Conservation (phyloP, 257 asterid species). For the Paraleonurus japonicus region DNA sequence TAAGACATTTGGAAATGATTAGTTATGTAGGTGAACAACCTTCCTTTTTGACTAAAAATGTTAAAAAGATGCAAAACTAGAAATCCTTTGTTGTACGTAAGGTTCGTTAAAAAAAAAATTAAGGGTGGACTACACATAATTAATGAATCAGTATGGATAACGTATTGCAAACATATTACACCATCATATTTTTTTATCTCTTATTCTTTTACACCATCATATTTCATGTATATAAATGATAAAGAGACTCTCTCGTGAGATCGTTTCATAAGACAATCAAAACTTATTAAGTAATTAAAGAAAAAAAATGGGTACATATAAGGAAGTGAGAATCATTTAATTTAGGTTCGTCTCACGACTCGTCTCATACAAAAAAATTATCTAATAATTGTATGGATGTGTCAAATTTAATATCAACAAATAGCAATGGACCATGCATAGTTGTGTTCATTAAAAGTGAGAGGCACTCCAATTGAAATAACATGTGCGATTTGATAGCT, state of each 20-base stretch:
- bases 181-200: not conserved
- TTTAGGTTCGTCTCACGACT: too few relatives aligned
- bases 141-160: not conserved
- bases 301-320: too few relatives aligned
- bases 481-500: not conserved
- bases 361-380: too few relatives aligned
- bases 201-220: not conserved
- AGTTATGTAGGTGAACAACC: slow-evolving; percentile 41
- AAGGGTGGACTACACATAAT: not conserved
- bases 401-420: not conserved
- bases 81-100: not conserved
- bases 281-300: too few relatives aligned
- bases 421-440: not conserved
- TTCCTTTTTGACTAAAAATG: not conserved
- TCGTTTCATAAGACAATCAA: too few relatives aligned
- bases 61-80: not conserved
- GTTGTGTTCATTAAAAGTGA: not conserved
- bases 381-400: not conserved
- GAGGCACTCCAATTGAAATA: not conserved
- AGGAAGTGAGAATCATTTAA: too few relatives aligned
- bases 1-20: slow-evolving; percentile 27
- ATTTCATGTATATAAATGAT: not conserved
- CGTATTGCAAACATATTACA: not conserved
- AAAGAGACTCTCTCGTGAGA: too few relatives aligned
- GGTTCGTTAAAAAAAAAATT: too few relatives aligned